Evolutionary conservation across 805 yeast genomes (phyloP), one percentile per base, ranked within the genome.

Genomic region (Candida piceae): DNA sequence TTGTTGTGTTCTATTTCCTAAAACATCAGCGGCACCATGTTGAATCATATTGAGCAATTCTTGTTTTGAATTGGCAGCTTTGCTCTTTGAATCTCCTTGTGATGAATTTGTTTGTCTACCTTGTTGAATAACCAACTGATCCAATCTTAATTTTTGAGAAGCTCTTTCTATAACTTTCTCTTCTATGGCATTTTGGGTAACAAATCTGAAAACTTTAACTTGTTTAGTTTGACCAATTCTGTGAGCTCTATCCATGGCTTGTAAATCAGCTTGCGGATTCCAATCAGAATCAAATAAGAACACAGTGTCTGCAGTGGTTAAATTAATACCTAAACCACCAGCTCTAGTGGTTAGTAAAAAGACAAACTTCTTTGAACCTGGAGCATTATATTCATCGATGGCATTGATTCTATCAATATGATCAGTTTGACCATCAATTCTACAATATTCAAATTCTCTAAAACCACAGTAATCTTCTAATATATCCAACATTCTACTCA

Each of bases 211-310:
- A 15, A 90, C 97, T 50, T 80, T 74, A 7, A 90, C 98, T 64
- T 90, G 98, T 55, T 90, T 90, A 57, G 85, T 90, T 60, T 89
- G 97, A 15, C 97, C 97, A 56, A 89, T 89, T 68, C 97, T 78
- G 56, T 89, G 97, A 1, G 97, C 97, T 56, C 97, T 75, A 60
- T 90, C 97, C 97, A 89, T 89, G 1, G 97, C 97, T 64, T 89
- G 97, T 52, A 89, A 69, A 68, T 89, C 97, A 0, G 96, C 97
- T 57, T 89, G 97, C 1, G 97, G 97, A 56, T 89, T 89, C 97
- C 97, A 89, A 64, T 89, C 97, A 0, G 95, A 84, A 60, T 89
- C 97, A 56, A 76, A 90, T 19, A 89, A 60, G 4, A 89, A 75
- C 33, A 89, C 97, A 29, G 84, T 78, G 57, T 89, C 96, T 2